A percentile compares a stretch with the other conserved stretches of the same genome.
These are phyloP conservation scores for Cadophora malorum DNA, from an alignment of 2,329 filamentous ascomycete genomes.

Conservation along the genomic window DNA sequence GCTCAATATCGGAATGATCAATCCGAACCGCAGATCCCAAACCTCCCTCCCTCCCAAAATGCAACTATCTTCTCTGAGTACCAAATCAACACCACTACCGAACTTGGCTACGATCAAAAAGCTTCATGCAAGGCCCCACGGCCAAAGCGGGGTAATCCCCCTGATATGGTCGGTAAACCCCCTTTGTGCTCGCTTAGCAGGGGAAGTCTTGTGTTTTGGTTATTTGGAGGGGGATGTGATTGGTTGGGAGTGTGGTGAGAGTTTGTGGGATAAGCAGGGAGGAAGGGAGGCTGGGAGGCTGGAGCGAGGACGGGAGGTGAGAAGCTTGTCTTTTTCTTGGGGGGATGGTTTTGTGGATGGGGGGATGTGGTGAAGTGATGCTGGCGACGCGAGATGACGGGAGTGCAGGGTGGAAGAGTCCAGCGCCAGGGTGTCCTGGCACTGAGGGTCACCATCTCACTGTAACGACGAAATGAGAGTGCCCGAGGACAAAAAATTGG, in stretches of 20 bases:
- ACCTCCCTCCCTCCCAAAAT: not conserved
- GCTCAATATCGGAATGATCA: conserved; percentile 1
- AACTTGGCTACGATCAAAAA: not conserved
- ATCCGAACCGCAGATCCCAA: not conserved
- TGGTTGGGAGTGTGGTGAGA: not conserved
- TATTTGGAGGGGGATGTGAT: not conserved
- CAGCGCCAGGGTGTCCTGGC: no score
- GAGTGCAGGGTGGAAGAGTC: no score
- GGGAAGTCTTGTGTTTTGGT: not conserved
- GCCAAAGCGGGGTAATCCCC: not conserved
- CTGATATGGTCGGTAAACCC: not conserved
- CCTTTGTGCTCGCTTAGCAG: not conserved
- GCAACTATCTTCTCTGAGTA: not conserved
- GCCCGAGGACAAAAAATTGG: no score
- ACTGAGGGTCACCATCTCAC: no score
- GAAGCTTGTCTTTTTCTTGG: not conserved
- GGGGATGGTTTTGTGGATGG: not conserved
- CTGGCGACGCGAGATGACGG: not conserved
- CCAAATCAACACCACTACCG: conserved; percentile 11
- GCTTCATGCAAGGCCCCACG: not conserved
- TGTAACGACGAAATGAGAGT: no score
- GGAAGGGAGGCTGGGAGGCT: not conserved
- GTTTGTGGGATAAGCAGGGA: not conserved
- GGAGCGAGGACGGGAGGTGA: not conserved
- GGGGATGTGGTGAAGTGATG: not conserved